These are phyloP conservation scores for Isatis tinctoria DNA, from an alignment of 345 rosid genomes.

Conservation along the genomic window DNA sequence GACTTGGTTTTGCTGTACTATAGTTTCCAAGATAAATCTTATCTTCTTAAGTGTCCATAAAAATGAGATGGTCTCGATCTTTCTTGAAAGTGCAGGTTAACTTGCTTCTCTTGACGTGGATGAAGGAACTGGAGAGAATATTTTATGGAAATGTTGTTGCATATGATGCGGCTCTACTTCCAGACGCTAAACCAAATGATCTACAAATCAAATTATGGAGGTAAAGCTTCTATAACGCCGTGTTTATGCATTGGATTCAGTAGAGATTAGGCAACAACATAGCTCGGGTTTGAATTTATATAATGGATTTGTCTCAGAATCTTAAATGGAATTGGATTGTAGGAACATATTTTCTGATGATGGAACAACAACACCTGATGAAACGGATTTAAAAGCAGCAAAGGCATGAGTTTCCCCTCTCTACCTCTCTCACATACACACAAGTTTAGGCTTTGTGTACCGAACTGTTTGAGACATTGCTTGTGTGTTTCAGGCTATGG, in stretches of 20 bases:
- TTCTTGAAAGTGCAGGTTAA: slow-evolving; percentile 59
- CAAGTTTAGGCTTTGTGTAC: neutral
- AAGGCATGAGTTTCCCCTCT: slow-evolving; percentile 51
- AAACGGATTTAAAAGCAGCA: slow-evolving; percentile 51
- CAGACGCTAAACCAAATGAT: slow-evolving; percentile 72
- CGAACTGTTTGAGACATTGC: slow-evolving; percentile 8
- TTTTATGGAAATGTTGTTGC: slow-evolving; percentile 91
- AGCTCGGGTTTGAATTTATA: neutral
- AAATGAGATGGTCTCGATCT: neutral
- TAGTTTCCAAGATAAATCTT: neutral
- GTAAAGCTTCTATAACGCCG: slow-evolving; percentile 34
- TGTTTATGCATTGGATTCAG: neutral
- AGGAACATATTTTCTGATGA: slow-evolving; percentile 91
- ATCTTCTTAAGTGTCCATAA: neutral
- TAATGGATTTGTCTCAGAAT: slow-evolving; percentile 8
- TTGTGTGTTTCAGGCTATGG: slow-evolving; percentile 70
- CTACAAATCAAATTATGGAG: slow-evolving; percentile 74
- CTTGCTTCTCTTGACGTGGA: slow-evolving; percentile 76
- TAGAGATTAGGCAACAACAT: neutral
- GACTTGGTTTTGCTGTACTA: neutral
- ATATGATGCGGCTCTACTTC: slow-evolving; percentile 81
- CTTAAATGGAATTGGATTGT: slow-evolving; percentile 24
- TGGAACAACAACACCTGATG: slow-evolving; percentile 62
- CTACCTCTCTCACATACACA: slow-evolving; percentile 4
- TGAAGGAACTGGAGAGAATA: slow-evolving; percentile 96